Evolutionary conservation across 345 rosid species (phyloP), one percentile per base, ranked within the genome.

Genomic region (Pistacia atlantica): DNA sequence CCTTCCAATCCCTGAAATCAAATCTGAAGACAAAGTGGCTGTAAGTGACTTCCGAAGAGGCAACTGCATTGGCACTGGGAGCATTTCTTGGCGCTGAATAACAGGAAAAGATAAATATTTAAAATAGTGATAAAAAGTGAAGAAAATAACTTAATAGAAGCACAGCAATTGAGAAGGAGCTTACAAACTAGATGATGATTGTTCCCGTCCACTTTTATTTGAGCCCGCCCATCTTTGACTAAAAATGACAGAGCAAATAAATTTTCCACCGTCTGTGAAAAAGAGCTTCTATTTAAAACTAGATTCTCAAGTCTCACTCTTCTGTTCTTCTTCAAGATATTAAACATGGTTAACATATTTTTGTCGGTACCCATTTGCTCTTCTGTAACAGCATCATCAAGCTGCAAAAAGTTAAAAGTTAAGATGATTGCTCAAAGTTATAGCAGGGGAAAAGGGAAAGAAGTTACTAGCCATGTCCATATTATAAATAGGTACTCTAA

Each of bases 241-340:
- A 87, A 84, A 78, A 87, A 87, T 48, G 90, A 87, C 49, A 87
- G 71, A 45, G 90, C 79, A 80, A 87, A 87, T 75, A 87, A 57
- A 77, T 85, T 87, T 79, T 87, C 90, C 65, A 87, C 85, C 5
- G 88, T 85, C 75, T 80, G 88, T 16, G 90, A 75, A 85, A 85
- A 87, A 12, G 90, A 87, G 52, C 74, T 76, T 71, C 87, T 71
- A 59, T 87, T 87, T 67, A 87, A 58, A 38, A 87, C 66, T 38
- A 85, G 33, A 31, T 1, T 31, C 33, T 31, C 33, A 31, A 31
- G 33, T 76, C 64, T 78, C 67, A 85, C 87, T 59, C 58, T 80
- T 64, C 72, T 85, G 42, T 81, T 79, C 79, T 78, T 83, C 80
- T 75, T 81, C 73, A 87, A 78, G 51, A 85, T 79, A 38, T 67